These are phyloP conservation scores for Blastomyces gilchristii DNA, from an alignment of 2,329 filamentous ascomycete genomes.

Conservation along the genomic window DNA sequence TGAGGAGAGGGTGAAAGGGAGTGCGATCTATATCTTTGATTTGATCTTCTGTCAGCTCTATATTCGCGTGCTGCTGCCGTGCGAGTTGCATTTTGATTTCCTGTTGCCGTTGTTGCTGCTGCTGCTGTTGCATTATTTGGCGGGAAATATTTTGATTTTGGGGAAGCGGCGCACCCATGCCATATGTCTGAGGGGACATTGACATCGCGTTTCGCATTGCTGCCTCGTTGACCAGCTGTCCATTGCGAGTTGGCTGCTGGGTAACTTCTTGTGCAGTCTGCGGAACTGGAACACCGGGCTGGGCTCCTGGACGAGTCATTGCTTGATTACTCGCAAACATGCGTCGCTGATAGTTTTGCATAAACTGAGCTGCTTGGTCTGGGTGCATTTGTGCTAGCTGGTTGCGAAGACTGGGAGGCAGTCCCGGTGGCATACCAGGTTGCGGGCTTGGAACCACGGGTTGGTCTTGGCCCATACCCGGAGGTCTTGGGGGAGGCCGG, in stretches of 20 bases:
- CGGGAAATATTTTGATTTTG: conserved; percentile 26
- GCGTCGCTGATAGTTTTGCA: conserved; percentile 28
- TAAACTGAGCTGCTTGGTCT: conserved; percentile 26
- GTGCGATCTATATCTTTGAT: conserved; percentile 35
- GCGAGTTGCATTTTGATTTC: conserved; percentile 10
- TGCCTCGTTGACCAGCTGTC: conserved; percentile 26
- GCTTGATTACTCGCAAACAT: conserved; percentile 24
- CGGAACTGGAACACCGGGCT: conserved; percentile 22
- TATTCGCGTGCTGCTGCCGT: conserved; percentile 24
- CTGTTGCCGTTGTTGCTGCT: conserved; percentile 23
- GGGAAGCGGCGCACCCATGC: conserved; percentile 22
- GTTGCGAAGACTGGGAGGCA: conserved; percentile 29
- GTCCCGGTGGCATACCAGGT: conserved; percentile 25
- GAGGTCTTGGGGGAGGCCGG: conserved; percentile 27
- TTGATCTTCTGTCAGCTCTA: conserved; percentile 34
- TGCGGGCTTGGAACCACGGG: conserved; percentile 24
- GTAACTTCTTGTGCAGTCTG: conserved; percentile 23
- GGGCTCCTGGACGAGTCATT: conserved; percentile 27
- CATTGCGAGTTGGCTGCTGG: conserved; percentile 26
- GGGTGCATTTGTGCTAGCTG: conserved; percentile 28
- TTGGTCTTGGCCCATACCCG: conserved; percentile 27
- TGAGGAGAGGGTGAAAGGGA: conserved; percentile 29
- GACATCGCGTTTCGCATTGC: conserved; percentile 28
- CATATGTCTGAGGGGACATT: conserved; percentile 27
- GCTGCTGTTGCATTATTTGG: conserved; percentile 17